Evolutionary conservation across 129 eudicot genomes (phyloP).

Genomic region (Smallanthus sonchifolius): DNA sequence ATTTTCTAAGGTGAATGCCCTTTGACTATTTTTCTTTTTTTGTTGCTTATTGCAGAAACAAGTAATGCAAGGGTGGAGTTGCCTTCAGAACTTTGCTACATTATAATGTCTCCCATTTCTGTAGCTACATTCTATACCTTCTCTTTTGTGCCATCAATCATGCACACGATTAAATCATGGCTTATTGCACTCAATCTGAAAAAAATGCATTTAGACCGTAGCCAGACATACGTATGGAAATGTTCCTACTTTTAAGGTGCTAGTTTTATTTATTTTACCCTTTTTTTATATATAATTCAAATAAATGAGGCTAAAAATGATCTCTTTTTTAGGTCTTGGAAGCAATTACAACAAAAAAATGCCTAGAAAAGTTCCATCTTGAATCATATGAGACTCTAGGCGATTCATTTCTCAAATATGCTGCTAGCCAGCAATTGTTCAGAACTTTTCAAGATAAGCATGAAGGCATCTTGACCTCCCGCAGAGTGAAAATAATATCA

Average conservation of each 20-base stretch:
- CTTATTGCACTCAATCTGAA: slow-evolving; percentile 61
- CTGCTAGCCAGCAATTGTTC: slow-evolving; percentile 69
- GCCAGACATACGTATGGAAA: slow-evolving; percentile 34
- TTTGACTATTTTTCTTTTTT: slow-evolving; percentile 1
- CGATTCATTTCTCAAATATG: slow-evolving; percentile 80
- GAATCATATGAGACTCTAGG: slow-evolving; percentile 91
- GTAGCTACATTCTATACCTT: slow-evolving; percentile 52
- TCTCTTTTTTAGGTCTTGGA: slow-evolving; percentile 35
- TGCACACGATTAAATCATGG: slow-evolving; percentile 75
- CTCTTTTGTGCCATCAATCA: slow-evolving; percentile 64
- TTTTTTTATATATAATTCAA: not conserved
- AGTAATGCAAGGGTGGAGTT: slow-evolving; percentile 52
- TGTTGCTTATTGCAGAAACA: slow-evolving; percentile 41
- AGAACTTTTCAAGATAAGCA: slow-evolving; percentile 46
- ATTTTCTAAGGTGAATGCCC: not conserved
- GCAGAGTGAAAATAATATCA: slow-evolving; percentile 43
- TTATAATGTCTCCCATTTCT: slow-evolving; percentile 74
- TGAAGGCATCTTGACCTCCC: slow-evolving; percentile 61
- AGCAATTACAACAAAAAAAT: slow-evolving; percentile 71
- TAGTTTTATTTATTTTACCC: not conserved
- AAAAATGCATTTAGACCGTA: slow-evolving; percentile 40
- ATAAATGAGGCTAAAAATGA: not conserved
- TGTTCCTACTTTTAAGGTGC: slow-evolving; percentile 59
- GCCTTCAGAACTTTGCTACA: slow-evolving; percentile 72
- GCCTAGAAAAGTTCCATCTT: slow-evolving; percentile 61